Evolutionary conservation across 306 rosid genomes (phyloP), one percentile per base, ranked within the genome.

Genomic region (Vigna hirtella): DNA sequence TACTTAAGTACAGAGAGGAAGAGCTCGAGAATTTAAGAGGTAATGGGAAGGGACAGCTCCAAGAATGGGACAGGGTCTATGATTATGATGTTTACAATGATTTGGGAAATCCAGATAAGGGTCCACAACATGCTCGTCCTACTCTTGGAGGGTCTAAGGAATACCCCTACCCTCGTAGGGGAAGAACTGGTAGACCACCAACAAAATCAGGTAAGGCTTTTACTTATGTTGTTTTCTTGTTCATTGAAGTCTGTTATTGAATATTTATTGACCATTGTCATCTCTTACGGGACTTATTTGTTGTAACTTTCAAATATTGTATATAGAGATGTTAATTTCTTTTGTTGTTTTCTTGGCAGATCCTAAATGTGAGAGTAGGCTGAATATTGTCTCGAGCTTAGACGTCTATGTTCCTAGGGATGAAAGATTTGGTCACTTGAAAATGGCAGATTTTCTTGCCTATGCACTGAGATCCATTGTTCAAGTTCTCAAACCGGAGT

Each of bases 81-180:
- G 98, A 86, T 56, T 93, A 93, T 82, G 98, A 80, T 22, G 66
- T 9, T 43, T 91, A 93, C 78, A 91, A 93, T 76, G 93, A 93
- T 59, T 65, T 93, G 85, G 91, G 89, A 13, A 78, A 74, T 77
- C 89, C 93, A 0, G 92, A 90, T 73, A 81, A 83, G 62, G 86
- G 85, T 63, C 53, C 67, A 0, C 70, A 86, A 10, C 83, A 81
- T 72, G 81, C 45, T 26, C 96, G 98, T 40, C 97, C 96, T 0
- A 9, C 86, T 82, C 90, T 93, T 0, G 98, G 98, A 83, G 97
- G 97, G 40, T 86, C 93, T 30, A 17, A 4, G 6, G 8, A 88
- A 56, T 84, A 88, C 28, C 98, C 98, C 28, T 93, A 93, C 74
- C 98, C 98, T 66, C 93, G 98, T 18, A 77, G 98, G 57, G 98